Conservation (phyloP, 257 asterid species). For the Ballota nigra region DNA sequence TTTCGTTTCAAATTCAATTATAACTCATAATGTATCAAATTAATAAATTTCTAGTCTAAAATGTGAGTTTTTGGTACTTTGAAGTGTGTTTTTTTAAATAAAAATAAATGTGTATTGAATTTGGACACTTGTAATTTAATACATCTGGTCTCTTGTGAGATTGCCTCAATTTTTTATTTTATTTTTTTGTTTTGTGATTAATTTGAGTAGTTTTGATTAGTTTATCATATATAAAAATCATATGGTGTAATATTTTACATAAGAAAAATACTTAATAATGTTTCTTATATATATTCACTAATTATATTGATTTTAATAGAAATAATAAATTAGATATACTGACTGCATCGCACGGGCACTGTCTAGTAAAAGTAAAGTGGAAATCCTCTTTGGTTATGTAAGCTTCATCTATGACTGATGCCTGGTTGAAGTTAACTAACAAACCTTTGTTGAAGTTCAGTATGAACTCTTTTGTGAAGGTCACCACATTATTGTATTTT, state of each 20-base stretch:
- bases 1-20: neutral
- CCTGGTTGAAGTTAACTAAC: too few relatives aligned
- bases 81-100: neutral
- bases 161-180: neutral
- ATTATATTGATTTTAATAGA: too few relatives aligned
- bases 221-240: neutral
- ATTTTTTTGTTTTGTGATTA: too few relatives aligned
- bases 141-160: neutral
- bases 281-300: neutral
- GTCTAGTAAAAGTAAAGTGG: neutral
- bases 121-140: neutral
- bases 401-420: slow-evolving; percentile 9
- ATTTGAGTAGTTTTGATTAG: neutral
- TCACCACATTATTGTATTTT: slow-evolving; percentile 14
- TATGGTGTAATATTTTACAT: too few relatives aligned
- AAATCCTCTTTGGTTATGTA: slow-evolving; percentile 3
- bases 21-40: neutral
- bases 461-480: neutral
- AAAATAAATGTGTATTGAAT: neutral
- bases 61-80: neutral
- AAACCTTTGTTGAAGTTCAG: slow-evolving; percentile 1
- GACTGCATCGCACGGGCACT: neutral
- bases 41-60: neutral
- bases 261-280: neutral
- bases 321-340: neutral